phyloP scores from a whole-genome alignment of 805 yeast genomes.

The Torulaspora microellipsoides region DNA sequence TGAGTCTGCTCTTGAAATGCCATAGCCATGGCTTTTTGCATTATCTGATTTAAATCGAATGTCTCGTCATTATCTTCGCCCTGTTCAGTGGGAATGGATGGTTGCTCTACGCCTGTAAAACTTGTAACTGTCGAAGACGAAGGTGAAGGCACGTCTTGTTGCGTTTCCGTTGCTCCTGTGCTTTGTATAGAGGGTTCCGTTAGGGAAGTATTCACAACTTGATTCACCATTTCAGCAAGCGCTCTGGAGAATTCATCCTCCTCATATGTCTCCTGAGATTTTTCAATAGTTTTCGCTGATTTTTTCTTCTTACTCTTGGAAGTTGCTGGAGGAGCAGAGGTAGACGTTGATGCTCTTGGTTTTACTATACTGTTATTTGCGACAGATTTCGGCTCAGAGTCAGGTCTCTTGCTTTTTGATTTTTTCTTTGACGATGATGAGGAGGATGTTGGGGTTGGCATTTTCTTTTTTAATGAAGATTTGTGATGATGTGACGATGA shows the following conservation, averaged over 20 bases:
- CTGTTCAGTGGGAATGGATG: background rate
- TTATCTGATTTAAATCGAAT: slow-evolving; percentile 64
- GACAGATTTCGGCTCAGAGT: too few species aligned
- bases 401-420: background rate
- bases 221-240: slow-evolving; percentile 51
- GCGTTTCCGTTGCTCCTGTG: slow-evolving; percentile 3
- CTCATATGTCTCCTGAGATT: slow-evolving; percentile 8
- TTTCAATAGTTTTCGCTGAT: slow-evolving; percentile 8
- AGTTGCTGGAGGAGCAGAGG: background rate
- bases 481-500: background rate
- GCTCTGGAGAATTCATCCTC: slow-evolving; percentile 47
- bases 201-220: slow-evolving; percentile 43
- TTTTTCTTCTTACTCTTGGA: slow-evolving; percentile 22
- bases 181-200: slow-evolving; percentile 8
- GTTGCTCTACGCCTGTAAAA: slow-evolving; percentile 7
- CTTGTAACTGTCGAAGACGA: background rate
- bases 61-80: slow-evolving; percentile 37
- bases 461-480: slow-evolving; percentile 2
- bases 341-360: too few species aligned
- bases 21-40: slow-evolving; percentile 73
- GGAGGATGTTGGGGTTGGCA: slow-evolving; percentile 3
- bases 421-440: slow-evolving; percentile 6
- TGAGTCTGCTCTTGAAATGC: slow-evolving; percentile 55
- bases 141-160: background rate
- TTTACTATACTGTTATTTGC: too few species aligned